Conservation (phyloP, 2,329 filamentous ascomycete species). For the Penicillium olsonii region DNA sequence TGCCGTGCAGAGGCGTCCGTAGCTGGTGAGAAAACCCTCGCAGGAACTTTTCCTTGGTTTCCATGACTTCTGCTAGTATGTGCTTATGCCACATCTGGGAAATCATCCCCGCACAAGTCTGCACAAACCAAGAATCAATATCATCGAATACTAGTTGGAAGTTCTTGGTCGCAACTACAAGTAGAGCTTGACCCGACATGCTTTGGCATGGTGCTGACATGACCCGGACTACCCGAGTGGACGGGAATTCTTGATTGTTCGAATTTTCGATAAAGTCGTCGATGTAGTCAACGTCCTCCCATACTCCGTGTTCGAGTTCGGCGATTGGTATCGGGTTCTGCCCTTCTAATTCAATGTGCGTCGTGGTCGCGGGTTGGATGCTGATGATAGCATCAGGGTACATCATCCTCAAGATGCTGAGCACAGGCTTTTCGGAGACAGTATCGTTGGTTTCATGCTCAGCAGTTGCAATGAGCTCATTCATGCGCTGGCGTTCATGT, state of each 20-base stretch:
- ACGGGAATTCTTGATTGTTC: conserved; percentile 6
- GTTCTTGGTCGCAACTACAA: conserved; percentile 11
- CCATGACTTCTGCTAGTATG: conserved; percentile 9
- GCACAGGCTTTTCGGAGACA: conserved; percentile 1
- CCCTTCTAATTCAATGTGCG: conserved; percentile 6
- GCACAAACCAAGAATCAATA: conserved; percentile 15
- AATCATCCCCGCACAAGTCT: conserved; percentile 9
- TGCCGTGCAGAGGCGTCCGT: conserved; percentile 14
- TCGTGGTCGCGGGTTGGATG: conserved; percentile 2
- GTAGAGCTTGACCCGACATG: conserved; percentile 11
- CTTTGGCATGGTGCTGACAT: conserved; percentile 8
- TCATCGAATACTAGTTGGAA: conserved; percentile 17
- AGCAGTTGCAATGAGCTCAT: conserved; percentile 6
- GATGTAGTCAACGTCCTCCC: conserved; percentile 12
- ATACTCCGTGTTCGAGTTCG: conserved; percentile 8
- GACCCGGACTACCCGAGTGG: conserved; percentile 1
- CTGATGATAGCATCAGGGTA: conserved; percentile 9
- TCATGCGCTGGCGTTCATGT: conserved; percentile 12
- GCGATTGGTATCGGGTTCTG: not conserved
- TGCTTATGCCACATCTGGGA: conserved; percentile 14
- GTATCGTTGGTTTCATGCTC: not conserved
- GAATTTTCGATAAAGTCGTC: conserved; percentile 10
- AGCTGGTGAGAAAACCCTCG: conserved; percentile 16
- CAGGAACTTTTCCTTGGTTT: conserved; percentile 16
- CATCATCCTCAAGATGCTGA: not conserved